phyloP scores from a whole-genome alignment of 2,329 filamentous ascomycete species.

The Hymenoscyphus fructigenus region DNA sequence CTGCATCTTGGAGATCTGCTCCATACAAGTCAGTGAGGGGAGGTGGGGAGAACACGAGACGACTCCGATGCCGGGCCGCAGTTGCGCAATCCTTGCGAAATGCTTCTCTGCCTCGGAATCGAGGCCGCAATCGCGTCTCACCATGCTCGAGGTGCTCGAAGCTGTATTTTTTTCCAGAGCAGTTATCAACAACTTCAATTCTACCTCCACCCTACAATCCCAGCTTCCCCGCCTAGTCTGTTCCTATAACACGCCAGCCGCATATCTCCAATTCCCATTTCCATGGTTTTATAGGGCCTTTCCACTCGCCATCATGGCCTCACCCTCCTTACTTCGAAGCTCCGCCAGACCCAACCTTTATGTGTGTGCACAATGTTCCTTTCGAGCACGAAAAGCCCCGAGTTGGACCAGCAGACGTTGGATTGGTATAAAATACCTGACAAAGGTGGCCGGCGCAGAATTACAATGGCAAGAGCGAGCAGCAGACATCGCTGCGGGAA shows the following conservation, averaged over 20 bases:
- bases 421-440: constrained; percentile 39
- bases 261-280: neutral
- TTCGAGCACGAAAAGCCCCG: constrained; percentile 25
- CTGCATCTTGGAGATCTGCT: too few relatives aligned
- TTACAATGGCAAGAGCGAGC: constrained; percentile 50
- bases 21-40: too few relatives aligned
- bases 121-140: neutral
- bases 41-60: too few relatives aligned
- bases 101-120: neutral
- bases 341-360: constrained; percentile 27
- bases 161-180: neutral
- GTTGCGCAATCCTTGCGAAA: neutral
- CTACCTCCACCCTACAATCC: neutral
- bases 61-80: neutral
- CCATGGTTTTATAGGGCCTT: constrained; percentile 6
- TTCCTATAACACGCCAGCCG: neutral
- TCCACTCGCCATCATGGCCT: constrained; percentile 30
- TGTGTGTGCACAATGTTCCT: constrained; percentile 34
- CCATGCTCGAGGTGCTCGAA: neutral
- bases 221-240: neutral
- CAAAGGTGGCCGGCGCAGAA: constrained; percentile 34
- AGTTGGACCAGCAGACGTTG: constrained; percentile 27
- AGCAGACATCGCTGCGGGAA: constrained; percentile 48
- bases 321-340: constrained; percentile 29
- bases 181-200: neutral